A percentile compares a stretch with the other conserved stretches of the same genome.
Evolutionary conservation across 1,139 yeast species (phyloP).

Genomic region (Arxiozyma bovina): DNA sequence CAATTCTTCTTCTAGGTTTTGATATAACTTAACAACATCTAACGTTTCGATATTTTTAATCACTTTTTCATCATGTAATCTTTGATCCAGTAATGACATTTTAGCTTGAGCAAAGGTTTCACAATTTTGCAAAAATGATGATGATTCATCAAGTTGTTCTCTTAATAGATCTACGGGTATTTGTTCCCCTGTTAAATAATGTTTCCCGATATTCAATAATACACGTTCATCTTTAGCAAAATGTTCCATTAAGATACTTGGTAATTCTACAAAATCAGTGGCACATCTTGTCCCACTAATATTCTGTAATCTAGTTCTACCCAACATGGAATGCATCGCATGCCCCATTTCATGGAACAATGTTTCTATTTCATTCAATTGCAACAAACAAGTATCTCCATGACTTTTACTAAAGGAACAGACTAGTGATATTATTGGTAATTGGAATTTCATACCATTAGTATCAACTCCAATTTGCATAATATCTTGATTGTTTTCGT

Average conservation of each 20-base stretch:
- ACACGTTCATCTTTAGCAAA: slow-evolving; percentile 81
- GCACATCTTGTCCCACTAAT: slow-evolving; percentile 93
- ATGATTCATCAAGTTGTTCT: slow-evolving; percentile 41
- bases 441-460: slow-evolving; percentile 48
- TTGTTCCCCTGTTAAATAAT: slow-evolving; percentile 57
- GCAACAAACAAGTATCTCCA: slow-evolving; percentile 40
- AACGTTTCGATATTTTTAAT: slow-evolving; percentile 24
- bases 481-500: slow-evolving; percentile 35
- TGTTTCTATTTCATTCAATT: slow-evolving; percentile 80
- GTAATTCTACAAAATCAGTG: slow-evolving; percentile 93
- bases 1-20: slow-evolving; percentile 50
- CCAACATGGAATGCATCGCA: slow-evolving; percentile 96
- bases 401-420: slow-evolving; percentile 63
- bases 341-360: slow-evolving; percentile 98
- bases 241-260: slow-evolving; percentile 90
- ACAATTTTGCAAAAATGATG: slow-evolving; percentile 50
- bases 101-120: slow-evolving; percentile 83
- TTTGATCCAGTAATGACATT: slow-evolving; percentile 84
- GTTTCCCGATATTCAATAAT: slow-evolving; percentile 61
- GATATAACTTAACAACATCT: slow-evolving; percentile 52
- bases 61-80: slow-evolving; percentile 45
- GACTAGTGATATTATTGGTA: slow-evolving; percentile 83
- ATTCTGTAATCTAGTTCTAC: slow-evolving; percentile 81
- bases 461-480: slow-evolving; percentile 34
- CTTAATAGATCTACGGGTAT: slow-evolving; percentile 45